A percentile compares a stretch with the other conserved stretches of the same genome.
These are phyloP conservation scores for Leishmania major DNA, from an alignment of 208 protist genomes.

Conservation along the genomic window DNA sequence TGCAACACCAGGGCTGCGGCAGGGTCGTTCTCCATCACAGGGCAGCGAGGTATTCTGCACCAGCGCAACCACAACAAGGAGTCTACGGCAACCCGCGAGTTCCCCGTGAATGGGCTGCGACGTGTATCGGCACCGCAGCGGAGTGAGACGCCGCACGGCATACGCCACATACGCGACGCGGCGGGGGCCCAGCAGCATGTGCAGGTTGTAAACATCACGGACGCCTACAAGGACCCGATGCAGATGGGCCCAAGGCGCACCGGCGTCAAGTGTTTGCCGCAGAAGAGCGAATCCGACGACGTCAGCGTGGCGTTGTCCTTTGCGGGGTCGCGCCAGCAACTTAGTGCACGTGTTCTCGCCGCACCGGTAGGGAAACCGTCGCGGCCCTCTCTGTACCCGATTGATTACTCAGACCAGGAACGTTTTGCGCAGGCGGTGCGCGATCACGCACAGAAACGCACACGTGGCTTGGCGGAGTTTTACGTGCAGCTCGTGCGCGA, in stretches of 20 bases:
- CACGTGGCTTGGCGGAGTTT: slow-evolving; percentile 65
- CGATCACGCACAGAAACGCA: slow-evolving; percentile 72
- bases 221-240: slow-evolving; percentile 66
- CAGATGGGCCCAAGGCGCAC: slow-evolving; percentile 46
- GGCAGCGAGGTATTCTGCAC: slow-evolving; percentile 14
- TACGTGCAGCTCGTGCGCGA: slow-evolving; percentile 79
- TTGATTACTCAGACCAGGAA: slow-evolving; percentile 62
- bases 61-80: slow-evolving; percentile 49
- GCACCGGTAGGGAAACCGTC: slow-evolving; percentile 34
- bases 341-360: slow-evolving; percentile 26
- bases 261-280: slow-evolving; percentile 46
- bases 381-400: slow-evolving; percentile 3
- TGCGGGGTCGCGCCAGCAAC: slow-evolving; percentile 33
- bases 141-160: slow-evolving; percentile 58
- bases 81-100: slow-evolving; percentile 66
- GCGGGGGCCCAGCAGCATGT: slow-evolving; percentile 55
- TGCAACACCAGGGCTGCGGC: neutral
- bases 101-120: slow-evolving; percentile 47
- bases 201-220: slow-evolving; percentile 81
- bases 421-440: slow-evolving; percentile 75
- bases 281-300: slow-evolving; percentile 18
- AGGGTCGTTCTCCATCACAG: slow-evolving; percentile 7
- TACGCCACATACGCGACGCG: slow-evolving; percentile 45
- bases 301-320: slow-evolving; percentile 49
- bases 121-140: slow-evolving; percentile 36